Evolutionary conservation across 176 grass and related monocot genomes (phyloP).

Genomic region (Tillandsia leiboldiana): DNA sequence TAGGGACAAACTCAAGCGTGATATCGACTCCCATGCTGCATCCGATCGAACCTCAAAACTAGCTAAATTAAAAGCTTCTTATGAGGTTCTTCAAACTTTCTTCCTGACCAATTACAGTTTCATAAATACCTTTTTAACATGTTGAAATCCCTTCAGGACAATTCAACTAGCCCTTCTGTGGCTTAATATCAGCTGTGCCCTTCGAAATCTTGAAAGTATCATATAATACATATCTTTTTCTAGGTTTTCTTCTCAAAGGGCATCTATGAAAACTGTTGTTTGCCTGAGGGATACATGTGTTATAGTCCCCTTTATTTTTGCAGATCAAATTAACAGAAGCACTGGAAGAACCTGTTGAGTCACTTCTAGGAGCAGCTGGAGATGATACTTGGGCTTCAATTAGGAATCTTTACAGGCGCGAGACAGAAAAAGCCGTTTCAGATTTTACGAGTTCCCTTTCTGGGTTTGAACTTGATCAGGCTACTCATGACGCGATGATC

Average conservation of each 20-base stretch:
- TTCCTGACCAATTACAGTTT: slow-evolving; percentile 1
- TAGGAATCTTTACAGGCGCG: slow-evolving; percentile 47
- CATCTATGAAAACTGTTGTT: not conserved
- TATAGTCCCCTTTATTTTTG: not conserved
- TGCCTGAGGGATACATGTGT: not conserved
- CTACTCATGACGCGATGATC: slow-evolving; percentile 33
- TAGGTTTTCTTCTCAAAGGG: not conserved
- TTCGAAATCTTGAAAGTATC: too few species aligned
- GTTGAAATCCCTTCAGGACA: too few species aligned
- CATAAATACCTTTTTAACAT: too few species aligned
- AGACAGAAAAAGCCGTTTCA: slow-evolving; percentile 39
- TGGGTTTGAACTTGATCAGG: slow-evolving; percentile 64
- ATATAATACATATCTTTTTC: too few species aligned
- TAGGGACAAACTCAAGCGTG: slow-evolving; percentile 46
- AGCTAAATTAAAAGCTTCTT: slow-evolving; percentile 48
- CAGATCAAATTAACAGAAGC: slow-evolving; percentile 51
- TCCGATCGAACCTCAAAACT: slow-evolving; percentile 40
- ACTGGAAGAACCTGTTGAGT: slow-evolving; percentile 59
- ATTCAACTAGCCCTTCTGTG: too few species aligned
- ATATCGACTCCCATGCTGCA: slow-evolving; percentile 48
- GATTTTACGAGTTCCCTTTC: slow-evolving; percentile 46
- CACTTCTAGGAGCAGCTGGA: slow-evolving; percentile 49
- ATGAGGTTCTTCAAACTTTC: slow-evolving; percentile 46
- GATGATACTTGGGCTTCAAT: slow-evolving; percentile 58
- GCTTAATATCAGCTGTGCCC: too few species aligned